These are phyloP conservation scores for Trichoderma sp. DNA, from an alignment of 2,329 filamentous ascomycete genomes.

Conservation along the genomic window DNA sequence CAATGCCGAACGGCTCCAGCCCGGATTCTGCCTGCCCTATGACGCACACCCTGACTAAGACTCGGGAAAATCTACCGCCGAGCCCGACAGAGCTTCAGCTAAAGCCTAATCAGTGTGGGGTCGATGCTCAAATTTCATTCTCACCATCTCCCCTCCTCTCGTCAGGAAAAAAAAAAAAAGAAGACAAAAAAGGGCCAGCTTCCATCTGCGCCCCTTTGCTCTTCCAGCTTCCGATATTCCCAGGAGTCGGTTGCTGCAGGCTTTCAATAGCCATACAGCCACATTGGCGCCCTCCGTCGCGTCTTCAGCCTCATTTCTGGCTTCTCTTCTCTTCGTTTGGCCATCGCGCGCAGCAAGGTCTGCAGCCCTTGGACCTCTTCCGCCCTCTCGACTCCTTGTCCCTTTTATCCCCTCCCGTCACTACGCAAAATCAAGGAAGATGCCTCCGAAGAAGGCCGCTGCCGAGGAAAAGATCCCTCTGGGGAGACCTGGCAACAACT, in stretches of 20 bases:
- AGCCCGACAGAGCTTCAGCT: conserved; percentile 17
- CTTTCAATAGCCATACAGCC: conserved; percentile 43
- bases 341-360: conserved; percentile 62
- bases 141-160: conserved; percentile 16
- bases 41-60: conserved; percentile 17
- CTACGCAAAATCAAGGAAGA: conserved; percentile 67
- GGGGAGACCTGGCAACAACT: conserved; percentile 92
- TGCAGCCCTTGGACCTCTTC: conserved; percentile 54
- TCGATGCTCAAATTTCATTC: conserved; percentile 18
- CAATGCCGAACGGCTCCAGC: neutral
- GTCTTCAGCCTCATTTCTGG: conserved; percentile 41
- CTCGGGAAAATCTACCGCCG: conserved; percentile 19
- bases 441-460: conserved; percentile 92
- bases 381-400: conserved; percentile 51
- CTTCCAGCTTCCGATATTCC: conserved; percentile 17
- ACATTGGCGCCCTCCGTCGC: conserved; percentile 43
- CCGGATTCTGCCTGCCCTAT: conserved; percentile 3
- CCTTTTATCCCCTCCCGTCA: conserved; percentile 48
- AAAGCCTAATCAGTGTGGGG: conserved; percentile 16
- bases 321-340: conserved; percentile 52
- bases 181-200: conserved; percentile 16
- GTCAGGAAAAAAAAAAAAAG: neutral
- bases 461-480: conserved; percentile 95
- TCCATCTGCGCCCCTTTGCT: conserved; percentile 27
- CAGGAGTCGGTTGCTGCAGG: conserved; percentile 30